phyloP scores from a whole-genome alignment of 2,329 filamentous ascomycete genomes.

The Tolypocladium guangdongense region DNA sequence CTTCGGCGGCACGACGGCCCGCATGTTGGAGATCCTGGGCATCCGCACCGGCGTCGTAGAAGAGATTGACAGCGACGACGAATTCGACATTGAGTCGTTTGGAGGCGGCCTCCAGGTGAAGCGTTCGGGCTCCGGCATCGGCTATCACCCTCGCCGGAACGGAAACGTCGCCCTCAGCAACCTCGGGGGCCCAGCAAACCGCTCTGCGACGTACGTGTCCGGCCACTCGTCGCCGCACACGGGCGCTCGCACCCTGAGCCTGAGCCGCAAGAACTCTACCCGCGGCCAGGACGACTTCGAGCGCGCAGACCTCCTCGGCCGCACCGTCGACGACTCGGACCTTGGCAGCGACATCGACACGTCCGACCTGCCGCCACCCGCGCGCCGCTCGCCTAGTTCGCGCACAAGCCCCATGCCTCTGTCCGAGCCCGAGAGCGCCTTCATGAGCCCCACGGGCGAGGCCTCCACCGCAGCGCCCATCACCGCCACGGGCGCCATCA shows the following conservation, averaged over 20 bases:
- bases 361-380: constrained; percentile 54
- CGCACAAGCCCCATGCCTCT: constrained; percentile 13
- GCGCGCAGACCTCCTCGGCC: constrained; percentile 44
- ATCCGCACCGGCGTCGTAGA: constrained; percentile 94
- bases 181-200: constrained; percentile 25
- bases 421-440: constrained; percentile 16
- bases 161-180: constrained; percentile 48
- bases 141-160: constrained; percentile 60
- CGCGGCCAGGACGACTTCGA: constrained; percentile 37
- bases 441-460: constrained; percentile 18
- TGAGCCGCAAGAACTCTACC: constrained; percentile 39
- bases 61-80: constrained; percentile 93
- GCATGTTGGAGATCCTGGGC: constrained; percentile 95
- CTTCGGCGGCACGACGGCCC: constrained; percentile 91
- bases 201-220: constrained; percentile 39
- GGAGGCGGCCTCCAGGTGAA: constrained; percentile 68
- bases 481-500: constrained; percentile 67
- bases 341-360: constrained; percentile 54
- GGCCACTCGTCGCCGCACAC: constrained; percentile 40
- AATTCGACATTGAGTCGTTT: constrained; percentile 87
- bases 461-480: constrained; percentile 31
- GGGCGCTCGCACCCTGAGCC: constrained; percentile 31
- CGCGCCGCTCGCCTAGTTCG: constrained; percentile 30
- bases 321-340: constrained; percentile 43
- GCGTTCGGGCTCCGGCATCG: constrained; percentile 64